Conservation (phyloP, 371 early-diverging fungal genomes). For the Haplosporangium sp. region DNA sequence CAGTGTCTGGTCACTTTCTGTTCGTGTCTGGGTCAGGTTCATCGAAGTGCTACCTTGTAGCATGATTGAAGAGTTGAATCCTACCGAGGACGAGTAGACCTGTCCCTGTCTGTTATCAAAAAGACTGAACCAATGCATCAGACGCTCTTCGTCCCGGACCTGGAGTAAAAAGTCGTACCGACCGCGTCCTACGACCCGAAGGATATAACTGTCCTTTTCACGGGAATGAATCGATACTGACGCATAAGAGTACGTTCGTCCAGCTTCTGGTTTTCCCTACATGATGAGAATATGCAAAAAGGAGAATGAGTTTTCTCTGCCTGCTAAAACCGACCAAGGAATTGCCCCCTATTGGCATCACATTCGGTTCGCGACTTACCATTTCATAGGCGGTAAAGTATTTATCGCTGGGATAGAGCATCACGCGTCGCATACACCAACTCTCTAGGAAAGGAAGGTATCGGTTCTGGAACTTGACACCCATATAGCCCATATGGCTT, state of each 20-base stretch:
- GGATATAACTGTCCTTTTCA: conserved; percentile 60
- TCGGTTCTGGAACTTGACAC: conserved; percentile 64
- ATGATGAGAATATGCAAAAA: neutral
- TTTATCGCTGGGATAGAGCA: conserved; percentile 65
- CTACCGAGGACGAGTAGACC: neutral
- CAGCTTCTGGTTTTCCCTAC: conserved; percentile 56
- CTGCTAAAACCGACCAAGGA: too few relatives aligned
- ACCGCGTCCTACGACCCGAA: conserved; percentile 62
- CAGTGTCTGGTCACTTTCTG: conserved; percentile 40
- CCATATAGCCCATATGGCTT: conserved; percentile 66
- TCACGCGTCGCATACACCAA: conserved; percentile 71
- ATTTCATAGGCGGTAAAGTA: conserved; percentile 64
- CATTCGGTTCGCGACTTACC: conserved; percentile 10
- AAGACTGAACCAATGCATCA: conserved; percentile 61
- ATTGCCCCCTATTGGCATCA: too few relatives aligned
- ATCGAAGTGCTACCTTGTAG: conserved; percentile 1
- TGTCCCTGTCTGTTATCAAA: conserved; percentile 42
- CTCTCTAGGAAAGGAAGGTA: conserved; percentile 65
- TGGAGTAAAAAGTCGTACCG: conserved; percentile 65
- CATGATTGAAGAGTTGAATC: neutral
- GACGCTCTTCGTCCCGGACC: conserved; percentile 58
- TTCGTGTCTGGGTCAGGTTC: conserved; percentile 9
- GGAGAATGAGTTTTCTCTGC: neutral
- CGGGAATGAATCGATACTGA: conserved; percentile 58
- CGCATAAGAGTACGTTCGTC: conserved; percentile 57